These are phyloP conservation scores for Aspergillus ostianus DNA, from an alignment of 495 filamentous ascomycete species.

Conservation along the genomic window DNA sequence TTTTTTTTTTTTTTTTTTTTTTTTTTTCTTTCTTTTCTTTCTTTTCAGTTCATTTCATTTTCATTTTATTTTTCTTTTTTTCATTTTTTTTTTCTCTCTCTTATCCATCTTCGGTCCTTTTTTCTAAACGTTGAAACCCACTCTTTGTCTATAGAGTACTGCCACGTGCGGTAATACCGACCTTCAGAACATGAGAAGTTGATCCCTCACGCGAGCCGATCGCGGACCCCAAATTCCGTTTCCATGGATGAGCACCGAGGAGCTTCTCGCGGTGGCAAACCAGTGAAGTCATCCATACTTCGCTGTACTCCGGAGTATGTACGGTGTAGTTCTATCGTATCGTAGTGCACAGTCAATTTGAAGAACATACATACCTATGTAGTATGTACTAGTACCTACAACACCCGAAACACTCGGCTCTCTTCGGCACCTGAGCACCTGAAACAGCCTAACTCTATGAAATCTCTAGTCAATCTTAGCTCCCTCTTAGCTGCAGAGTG, in stretches of 20 bases:
- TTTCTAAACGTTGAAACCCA: too few relatives aligned
- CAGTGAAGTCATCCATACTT: too few relatives aligned
- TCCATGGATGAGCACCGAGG: neutral
- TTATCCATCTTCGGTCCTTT: too few relatives aligned
- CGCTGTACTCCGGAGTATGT: too few relatives aligned
- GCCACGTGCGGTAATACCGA: slow-evolving; percentile 10
- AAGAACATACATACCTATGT: too few relatives aligned
- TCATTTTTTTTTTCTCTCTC: too few relatives aligned
- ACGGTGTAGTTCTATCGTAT: too few relatives aligned
- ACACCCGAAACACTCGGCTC: neutral
- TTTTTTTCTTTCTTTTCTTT: neutral
- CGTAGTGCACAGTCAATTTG: too few relatives aligned
- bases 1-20: too few relatives aligned
- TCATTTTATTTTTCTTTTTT: too few relatives aligned
- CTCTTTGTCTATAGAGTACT: neutral
- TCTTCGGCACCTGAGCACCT: neutral
- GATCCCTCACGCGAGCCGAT: slow-evolving; percentile 13
- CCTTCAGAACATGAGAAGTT: neutral
- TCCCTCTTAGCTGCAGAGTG: neutral
- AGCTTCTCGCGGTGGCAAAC: neutral
- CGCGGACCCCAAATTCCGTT: neutral
- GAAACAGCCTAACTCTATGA: neutral
- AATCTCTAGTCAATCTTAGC: neutral
- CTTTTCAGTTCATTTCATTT: neutral
- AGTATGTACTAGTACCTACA: neutral